Evolutionary conservation across 768 basidiomycete species (phyloP), one percentile per base, ranked within the genome.

Genomic region (Gloeopeniophorella convolvens): DNA sequence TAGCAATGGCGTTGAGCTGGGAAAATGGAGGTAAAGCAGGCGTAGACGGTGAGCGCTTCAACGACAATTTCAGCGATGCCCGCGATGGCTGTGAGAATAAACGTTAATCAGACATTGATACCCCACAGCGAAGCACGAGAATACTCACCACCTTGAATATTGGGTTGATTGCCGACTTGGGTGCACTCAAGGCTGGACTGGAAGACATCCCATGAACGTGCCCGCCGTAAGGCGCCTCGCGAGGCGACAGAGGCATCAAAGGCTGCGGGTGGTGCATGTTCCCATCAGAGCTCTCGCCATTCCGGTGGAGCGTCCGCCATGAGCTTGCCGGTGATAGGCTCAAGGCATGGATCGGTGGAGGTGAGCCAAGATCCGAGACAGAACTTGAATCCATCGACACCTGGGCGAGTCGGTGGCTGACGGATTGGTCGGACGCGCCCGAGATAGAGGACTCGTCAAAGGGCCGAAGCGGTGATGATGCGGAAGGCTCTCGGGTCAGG

Each of bases 121-220:
- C 3, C 10, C 20, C 1, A 33, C 13, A n/a, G 34, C 12, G 8
- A 16, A 12, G 15, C 28, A 21, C 9, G 44, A 39, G 5, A 27
- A 49, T 16, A 80, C 89, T 73, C 70, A 90, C 89, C 72, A 91
- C 88, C 78, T 87, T 84, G 74, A 91, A 91, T 64, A 90, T 89
- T 24, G 89, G 86, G 66, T 91, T 89, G 62, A 89, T 86, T 28
- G 74, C 76, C 39, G 82, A 78, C 62, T 82, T 83, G 31, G 85
- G 74, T 13, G 77, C 78, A 45, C 35, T 51, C 45, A 75, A 67
- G 40, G 74, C 74, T 30, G 83, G 76, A 58, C 78, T 80, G 43
- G 83, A 76, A 15, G 83, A 79, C 60, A 79, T 76, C 40, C 76
- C 76, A 56, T 71, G 69, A 33, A 70, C 59, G 51, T 74, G 73